phyloP scores from a whole-genome alignment of 352 stramenopile species.

The Thalassiosira mediterranea region DNA sequence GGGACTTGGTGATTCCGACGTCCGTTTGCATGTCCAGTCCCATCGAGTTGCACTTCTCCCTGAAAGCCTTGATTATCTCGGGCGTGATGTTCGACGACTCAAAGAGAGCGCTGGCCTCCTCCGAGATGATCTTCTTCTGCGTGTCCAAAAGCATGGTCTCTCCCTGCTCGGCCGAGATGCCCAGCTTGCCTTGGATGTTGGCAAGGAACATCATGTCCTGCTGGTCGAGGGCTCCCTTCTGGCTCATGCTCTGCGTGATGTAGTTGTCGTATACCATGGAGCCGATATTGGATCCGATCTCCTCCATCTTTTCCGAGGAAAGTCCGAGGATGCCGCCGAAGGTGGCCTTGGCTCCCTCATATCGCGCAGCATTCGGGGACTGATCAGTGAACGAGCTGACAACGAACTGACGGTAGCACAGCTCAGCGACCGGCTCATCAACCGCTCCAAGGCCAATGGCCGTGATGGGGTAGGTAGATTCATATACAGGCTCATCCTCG shows the following conservation, averaged over 20 bases:
- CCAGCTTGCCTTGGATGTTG: slow-evolving; percentile 84
- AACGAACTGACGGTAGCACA: slow-evolving; percentile 85
- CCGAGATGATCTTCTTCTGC: slow-evolving; percentile 82
- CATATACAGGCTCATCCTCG: slow-evolving; percentile 67
- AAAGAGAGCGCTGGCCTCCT: slow-evolving; percentile 77
- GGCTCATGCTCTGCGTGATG: slow-evolving; percentile 77
- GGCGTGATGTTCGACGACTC: slow-evolving; percentile 44
- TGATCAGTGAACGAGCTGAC: slow-evolving; percentile 82
- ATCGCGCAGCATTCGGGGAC: slow-evolving; percentile 72
- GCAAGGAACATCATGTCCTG: slow-evolving; percentile 87
- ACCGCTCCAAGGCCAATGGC: slow-evolving; percentile 65
- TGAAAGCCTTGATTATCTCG: slow-evolving; percentile 72
- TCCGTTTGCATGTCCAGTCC: slow-evolving; percentile 76
- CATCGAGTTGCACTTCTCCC: slow-evolving; percentile 82
- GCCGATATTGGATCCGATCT: slow-evolving; percentile 82
- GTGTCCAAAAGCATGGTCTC: slow-evolving; percentile 77
- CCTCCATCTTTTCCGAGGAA: slow-evolving; percentile 70
- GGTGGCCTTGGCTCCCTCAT: slow-evolving; percentile 69
- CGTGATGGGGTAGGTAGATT: slow-evolving; percentile 84
- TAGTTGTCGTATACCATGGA: slow-evolving; percentile 85
- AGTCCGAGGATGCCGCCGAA: slow-evolving; percentile 86
- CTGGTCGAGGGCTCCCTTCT: slow-evolving; percentile 81
- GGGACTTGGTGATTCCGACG: slow-evolving; percentile 67
- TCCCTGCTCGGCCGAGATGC: slow-evolving; percentile 73
- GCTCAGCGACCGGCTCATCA: slow-evolving; percentile 76